Base-by-base conservation (phyloP, 176 grass and related monocot species). In the Zea luxurians region DNA sequence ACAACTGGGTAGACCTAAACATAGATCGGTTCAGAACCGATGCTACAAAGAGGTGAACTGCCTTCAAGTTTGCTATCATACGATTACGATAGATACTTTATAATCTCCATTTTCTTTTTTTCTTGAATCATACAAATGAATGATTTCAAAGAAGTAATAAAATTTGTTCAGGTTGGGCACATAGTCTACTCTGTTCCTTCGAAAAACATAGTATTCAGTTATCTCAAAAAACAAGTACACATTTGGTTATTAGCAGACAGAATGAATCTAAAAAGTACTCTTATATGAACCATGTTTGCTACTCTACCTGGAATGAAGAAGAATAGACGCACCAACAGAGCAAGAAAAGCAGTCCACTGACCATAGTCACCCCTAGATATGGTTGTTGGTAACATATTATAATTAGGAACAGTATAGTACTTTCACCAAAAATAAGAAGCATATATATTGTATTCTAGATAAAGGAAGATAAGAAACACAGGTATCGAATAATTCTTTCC, bases 271-370 rank as follows among this genome's bases (percentile, higher is more conserved):
- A 75, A 7, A 7, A 61, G 64, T 70, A 70, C 36, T 7, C n/a
- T 74, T 57, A 2, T 55, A 68, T 20, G 16, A 35, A 71, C 66
- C 6, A 61, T 76, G 16, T 49, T 73, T 73, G 46, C 52, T 52
- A 75, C 54, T 37, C 57, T 85, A 98, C 96, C 92, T 79, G 96
- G 96, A 92, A 95, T 78, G 68, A 76, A 82, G 79, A 92, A 95
- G 86, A 99, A 95, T 21, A 99, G 73, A 59, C 89, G 90, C 66
- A 95, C 74, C 80, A 91, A 78, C 36, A 99, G 92, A 55, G 92
- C 88, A 69, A 99, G 73, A 83, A 99, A 95, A 85, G 88, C 86
- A 83, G 92, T 86, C 96, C 96, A 99, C 65, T 86, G 83, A 34
- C 96, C 96, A 83, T 91, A 99, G 9, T 99, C 92, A 69, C 96